A percentile compares a stretch with the other conserved stretches of the same genome.
phyloP scores from a whole-genome alignment of 2,329 filamentous ascomycete genomes.

The Cordyceps javanica region DNA sequence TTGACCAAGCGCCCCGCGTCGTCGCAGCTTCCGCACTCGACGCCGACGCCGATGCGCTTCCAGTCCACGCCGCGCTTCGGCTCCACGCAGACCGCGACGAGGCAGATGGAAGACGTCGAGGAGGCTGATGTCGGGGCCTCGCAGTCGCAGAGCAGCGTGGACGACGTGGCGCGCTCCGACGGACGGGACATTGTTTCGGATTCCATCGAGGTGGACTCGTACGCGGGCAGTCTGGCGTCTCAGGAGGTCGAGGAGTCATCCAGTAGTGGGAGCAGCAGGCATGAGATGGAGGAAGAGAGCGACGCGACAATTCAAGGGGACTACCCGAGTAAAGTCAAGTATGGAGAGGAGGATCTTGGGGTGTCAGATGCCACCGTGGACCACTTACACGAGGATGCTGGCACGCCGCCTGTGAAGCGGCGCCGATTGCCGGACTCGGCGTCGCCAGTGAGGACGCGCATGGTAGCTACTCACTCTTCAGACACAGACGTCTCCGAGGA shows the following conservation, averaged over 20 bases:
- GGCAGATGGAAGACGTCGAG: conserved; percentile 23
- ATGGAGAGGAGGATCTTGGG: conserved; percentile 4
- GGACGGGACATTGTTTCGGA: conserved; percentile 15
- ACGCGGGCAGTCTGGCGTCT: conserved; percentile 5
- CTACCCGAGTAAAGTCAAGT: conserved; percentile 9
- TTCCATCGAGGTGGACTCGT: conserved; percentile 26
- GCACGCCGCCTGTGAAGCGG: conserved; percentile 19
- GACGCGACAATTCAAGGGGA: too few relatives aligned
- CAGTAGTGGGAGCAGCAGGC: not conserved
- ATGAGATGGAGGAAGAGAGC: not conserved
- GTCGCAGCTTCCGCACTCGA: conserved; percentile 26
- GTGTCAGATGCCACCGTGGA: not conserved
- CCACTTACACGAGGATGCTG: not conserved
- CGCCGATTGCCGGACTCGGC: conserved; percentile 10
- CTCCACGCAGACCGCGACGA: conserved; percentile 21
- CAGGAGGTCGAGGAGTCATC: not conserved
- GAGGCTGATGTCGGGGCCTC: conserved; percentile 22
- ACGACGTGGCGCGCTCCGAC: conserved; percentile 11
- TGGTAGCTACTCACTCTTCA: not conserved
- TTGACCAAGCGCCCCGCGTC: conserved; percentile 29
- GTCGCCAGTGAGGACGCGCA: not conserved
- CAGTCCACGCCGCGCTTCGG: conserved; percentile 35
- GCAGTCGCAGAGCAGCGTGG: not conserved
- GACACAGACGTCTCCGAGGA: not conserved
- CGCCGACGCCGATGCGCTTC: conserved; percentile 26